These are phyloP conservation scores for Aspergillus clavatus DNA, from an alignment of 2,329 filamentous ascomycete species.

Conservation along the genomic window DNA sequence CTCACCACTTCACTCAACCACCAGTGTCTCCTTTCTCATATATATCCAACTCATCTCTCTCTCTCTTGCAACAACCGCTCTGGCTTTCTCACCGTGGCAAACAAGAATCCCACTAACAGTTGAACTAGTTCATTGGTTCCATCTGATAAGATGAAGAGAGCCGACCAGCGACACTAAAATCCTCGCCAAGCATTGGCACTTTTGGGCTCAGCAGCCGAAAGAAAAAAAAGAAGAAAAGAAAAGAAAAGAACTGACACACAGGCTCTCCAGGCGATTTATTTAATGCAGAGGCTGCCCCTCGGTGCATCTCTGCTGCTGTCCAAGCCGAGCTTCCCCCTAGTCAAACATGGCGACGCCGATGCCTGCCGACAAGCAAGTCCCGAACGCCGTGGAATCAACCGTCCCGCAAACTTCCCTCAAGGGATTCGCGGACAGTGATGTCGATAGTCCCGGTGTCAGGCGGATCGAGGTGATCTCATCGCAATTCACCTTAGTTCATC, in stretches of 20 bases:
- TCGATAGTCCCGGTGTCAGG: conserved; percentile 6
- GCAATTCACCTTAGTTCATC: conserved; percentile 37
- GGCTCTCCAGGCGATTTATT: no score
- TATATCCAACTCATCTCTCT: no score
- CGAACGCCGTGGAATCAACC: neutral
- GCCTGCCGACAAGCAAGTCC: neutral
- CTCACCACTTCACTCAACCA: neutral
- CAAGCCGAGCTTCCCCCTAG: neutral
- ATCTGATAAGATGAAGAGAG: conserved; percentile 6
- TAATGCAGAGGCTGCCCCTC: neutral
- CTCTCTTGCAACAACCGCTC: no score
- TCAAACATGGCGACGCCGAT: neutral
- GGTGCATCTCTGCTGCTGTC: neutral
- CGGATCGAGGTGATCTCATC: conserved; percentile 9
- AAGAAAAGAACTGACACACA: no score
- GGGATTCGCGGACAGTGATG: neutral
- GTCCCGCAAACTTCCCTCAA: neutral
- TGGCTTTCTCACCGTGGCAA: no score
- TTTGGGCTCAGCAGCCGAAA: no score
- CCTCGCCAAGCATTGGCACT: neutral
- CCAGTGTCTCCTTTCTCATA: neutral
- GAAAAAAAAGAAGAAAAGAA: no score
- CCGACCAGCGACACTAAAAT: neutral
- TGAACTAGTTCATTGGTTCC: neutral
- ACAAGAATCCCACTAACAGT: no score